Evolutionary conservation across 306 rosid genomes (phyloP).

Genomic region (Carpinus fangiana): DNA sequence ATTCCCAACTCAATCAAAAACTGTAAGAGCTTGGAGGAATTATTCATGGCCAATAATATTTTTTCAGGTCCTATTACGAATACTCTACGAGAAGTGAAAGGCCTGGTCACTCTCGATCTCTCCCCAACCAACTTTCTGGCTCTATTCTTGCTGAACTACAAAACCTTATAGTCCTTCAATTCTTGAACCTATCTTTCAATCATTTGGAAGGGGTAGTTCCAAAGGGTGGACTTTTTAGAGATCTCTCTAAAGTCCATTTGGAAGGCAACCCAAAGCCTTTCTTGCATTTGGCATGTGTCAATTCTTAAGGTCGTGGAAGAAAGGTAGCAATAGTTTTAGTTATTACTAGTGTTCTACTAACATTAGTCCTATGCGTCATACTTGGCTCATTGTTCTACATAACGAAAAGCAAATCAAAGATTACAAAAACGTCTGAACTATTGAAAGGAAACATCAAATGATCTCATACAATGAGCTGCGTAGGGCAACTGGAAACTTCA

Average conservation of each 20-base stretch:
- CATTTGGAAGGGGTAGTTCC: constrained; percentile 65
- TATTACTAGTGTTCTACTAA: not conserved
- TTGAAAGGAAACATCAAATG: constrained; percentile 38
- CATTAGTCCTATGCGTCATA: constrained; percentile 22
- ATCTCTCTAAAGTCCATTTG: constrained; percentile 42
- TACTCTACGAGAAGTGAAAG: constrained; percentile 48
- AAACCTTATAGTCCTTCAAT: constrained; percentile 37
- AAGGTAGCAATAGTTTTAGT: constrained; percentile 24
- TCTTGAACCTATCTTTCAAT: constrained; percentile 63
- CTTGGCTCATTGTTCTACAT: constrained; percentile 36
- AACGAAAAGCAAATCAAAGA: constrained; percentile 31
- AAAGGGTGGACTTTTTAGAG: constrained; percentile 47
- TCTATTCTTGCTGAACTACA: constrained; percentile 57
- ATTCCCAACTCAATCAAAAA: constrained; percentile 51
- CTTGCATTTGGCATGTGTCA: constrained; percentile 31
- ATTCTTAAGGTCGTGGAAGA: constrained; percentile 20
- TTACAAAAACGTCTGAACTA: constrained; percentile 10
- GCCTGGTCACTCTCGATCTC: constrained; percentile 57
- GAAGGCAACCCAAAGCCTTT: constrained; percentile 71
- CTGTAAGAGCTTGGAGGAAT: constrained; percentile 58
- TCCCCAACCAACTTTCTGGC: constrained; percentile 73
- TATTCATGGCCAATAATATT: constrained; percentile 48
- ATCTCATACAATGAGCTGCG: constrained; percentile 62
- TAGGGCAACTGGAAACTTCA: constrained; percentile 56
- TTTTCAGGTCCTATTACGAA: constrained; percentile 66